Evolutionary conservation across 2,329 filamentous ascomycete genomes (phyloP), one percentile per base, ranked within the genome.

Genomic region (Cladosporium sp.): DNA sequence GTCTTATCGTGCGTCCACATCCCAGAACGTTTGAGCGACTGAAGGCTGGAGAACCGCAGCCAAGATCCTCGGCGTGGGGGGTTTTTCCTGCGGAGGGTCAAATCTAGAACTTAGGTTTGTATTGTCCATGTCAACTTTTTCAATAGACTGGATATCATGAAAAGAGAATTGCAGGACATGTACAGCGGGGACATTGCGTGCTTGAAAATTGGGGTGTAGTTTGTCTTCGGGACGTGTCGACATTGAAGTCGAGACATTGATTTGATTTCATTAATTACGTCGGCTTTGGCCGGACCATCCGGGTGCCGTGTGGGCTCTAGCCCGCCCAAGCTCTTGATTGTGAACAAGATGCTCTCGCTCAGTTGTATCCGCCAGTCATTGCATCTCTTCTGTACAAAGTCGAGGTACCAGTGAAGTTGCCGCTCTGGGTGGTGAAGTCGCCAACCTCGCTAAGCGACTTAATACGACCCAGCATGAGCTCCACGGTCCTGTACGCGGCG

Each of bases 401-500:
- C 19, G 61, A 61, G 1, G 62, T 63, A 7, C 64, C 64, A 15
- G 61, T 65, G 47, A 54, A 65, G 51, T 65, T 65, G 20, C 64
- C 63, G 12, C n/a, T 43, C 57, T 64, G 65, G 20, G 65, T 65
- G 15, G 64, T 66, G 50, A 61, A 61, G 5, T 34, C n/a, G 12
- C 50, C 34, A 14, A 43, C 55, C n/a, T 69, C 70, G 58, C 71
- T 71, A 51, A 78, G 72, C 51, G 71, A 65, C 30, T 67, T 60
- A 2, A 78, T 69, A 5, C 72, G 65, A 0, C 77, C 76, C 5
- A 78, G 65, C 51, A 79, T 62, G 30, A 76, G 68, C 66, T 79
- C 75, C 36, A 79, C 42, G 63, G 74, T 72, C 17, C 76, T 64
- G 61, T 76, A 78, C 0, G 70, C 75, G 7, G 74, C 74, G 19